Percentiles rank a stretch among this genome's conserved stretches.
Conservation (phyloP, 2,329 filamentous ascomycete genomes). For the Ceratocystis alfenasii region DNA sequence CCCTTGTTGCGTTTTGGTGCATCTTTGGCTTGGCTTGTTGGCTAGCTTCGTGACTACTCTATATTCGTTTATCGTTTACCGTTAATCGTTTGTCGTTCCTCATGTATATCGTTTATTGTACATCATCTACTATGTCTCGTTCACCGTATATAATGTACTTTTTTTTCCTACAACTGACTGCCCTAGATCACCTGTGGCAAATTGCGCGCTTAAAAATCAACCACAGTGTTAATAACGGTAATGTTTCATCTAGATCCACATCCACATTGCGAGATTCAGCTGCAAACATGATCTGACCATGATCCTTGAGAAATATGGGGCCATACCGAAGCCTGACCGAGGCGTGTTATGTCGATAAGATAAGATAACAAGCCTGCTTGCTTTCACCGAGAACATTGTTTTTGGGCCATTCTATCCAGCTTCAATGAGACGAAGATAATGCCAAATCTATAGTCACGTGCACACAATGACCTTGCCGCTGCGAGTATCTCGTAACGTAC, state of each 20-base stretch:
- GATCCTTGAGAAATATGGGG: not conserved
- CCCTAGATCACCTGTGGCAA: not conserved
- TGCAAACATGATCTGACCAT: not conserved
- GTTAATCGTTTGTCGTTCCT: too few relatives aligned
- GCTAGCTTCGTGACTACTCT: not conserved
- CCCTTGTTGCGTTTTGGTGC: not conserved
- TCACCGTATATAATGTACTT: not conserved
- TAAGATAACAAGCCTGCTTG: not conserved
- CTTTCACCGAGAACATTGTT: slow-evolving; percentile 1
- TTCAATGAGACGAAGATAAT: too few relatives aligned
- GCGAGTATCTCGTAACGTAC: not conserved
- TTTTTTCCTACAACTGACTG: too few relatives aligned
- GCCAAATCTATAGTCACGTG: not conserved
- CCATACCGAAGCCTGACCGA: not conserved
- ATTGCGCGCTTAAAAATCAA: not conserved
- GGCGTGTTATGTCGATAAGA: not conserved
- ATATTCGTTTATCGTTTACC: too few relatives aligned
- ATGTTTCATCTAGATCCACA: not conserved
- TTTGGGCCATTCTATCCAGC: not conserved
- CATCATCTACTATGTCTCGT: not conserved
- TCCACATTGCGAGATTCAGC: not conserved
- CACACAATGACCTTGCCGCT: not conserved
- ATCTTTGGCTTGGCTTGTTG: too few relatives aligned
- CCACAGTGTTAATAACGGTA: not conserved
- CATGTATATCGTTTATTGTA: not conserved